Percentiles rank a stretch among this genome's conserved stretches.
Evolutionary conservation across 2,329 filamentous ascomycete species (phyloP).

Genomic region (Aureobasidium sp.): DNA sequence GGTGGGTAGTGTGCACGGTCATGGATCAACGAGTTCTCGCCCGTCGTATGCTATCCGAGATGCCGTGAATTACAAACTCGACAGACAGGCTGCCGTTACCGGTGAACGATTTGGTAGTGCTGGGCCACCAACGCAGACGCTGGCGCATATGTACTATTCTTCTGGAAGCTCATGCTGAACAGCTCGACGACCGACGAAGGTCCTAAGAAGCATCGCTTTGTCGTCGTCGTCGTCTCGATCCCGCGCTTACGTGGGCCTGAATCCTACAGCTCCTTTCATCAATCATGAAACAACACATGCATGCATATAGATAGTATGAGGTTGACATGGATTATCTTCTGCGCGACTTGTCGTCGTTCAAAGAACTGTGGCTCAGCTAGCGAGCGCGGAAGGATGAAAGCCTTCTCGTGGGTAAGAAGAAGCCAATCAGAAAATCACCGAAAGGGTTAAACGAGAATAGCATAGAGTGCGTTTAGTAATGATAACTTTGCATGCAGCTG

Average conservation of each 20-base stretch:
- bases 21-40: conserved; percentile 7
- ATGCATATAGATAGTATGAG: background rate
- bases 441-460: background rate
- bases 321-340: background rate
- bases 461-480: background rate
- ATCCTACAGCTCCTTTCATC: background rate
- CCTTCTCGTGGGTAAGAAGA: background rate
- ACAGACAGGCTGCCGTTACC: background rate
- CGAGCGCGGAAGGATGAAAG: background rate
- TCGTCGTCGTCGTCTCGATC: background rate
- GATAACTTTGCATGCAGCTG: background rate
- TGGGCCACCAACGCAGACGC: background rate
- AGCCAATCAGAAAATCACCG: background rate
- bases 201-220: background rate
- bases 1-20: background rate
- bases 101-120: background rate
- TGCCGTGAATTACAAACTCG: background rate
- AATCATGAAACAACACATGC: background rate
- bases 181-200: background rate
- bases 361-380: background rate
- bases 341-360: background rate
- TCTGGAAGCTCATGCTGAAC: background rate
- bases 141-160: background rate
- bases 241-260: background rate
- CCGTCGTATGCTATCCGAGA: background rate